Evolutionary conservation across 371 early-diverging fungal genomes (phyloP).

Genomic region (Conidiobolus incongruus): DNA sequence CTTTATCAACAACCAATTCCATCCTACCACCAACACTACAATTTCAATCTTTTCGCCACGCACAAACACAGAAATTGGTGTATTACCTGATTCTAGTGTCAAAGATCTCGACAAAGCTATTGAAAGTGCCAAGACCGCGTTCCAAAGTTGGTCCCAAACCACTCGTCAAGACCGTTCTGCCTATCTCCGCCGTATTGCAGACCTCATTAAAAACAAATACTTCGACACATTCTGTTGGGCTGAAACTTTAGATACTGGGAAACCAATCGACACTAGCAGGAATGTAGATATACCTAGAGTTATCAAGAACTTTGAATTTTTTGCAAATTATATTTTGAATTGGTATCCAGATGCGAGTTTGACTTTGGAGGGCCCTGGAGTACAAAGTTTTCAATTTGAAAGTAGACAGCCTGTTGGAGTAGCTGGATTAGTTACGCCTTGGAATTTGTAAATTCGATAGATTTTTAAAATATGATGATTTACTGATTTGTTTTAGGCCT

Average conservation of each 20-base stretch:
- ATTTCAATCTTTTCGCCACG: too few species aligned
- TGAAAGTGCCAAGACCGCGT: too few species aligned
- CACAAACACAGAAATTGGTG: too few species aligned
- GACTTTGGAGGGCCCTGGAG: not conserved
- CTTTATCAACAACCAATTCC: too few species aligned
- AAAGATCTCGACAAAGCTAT: too few species aligned
- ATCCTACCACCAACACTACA: too few species aligned
- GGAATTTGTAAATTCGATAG: conserved; percentile 19
- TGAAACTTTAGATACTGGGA: conserved; percentile 36
- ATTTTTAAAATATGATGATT: conserved; percentile 6
- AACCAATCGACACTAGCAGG: conserved; percentile 26
- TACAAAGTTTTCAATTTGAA: conserved; percentile 12
- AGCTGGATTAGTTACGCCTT: conserved; percentile 41
- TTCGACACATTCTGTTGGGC: conserved; percentile 17
- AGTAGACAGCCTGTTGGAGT: conserved; percentile 36
- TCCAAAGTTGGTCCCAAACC: conserved; percentile 39
- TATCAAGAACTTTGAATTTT: conserved; percentile 38
- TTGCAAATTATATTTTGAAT: conserved; percentile 15
- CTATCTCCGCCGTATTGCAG: conserved; percentile 27
- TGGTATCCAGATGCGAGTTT: not conserved
- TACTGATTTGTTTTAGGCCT: conserved; percentile 13
- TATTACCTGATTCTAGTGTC: too few species aligned
- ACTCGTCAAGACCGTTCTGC: conserved; percentile 16
- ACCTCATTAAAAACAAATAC: conserved; percentile 21
- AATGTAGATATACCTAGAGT: conserved; percentile 38